A percentile compares a stretch with the other conserved stretches of the same genome.
Conservation (phyloP, 2,329 filamentous ascomycete species). For the Chalaropsis ovoidea region DNA sequence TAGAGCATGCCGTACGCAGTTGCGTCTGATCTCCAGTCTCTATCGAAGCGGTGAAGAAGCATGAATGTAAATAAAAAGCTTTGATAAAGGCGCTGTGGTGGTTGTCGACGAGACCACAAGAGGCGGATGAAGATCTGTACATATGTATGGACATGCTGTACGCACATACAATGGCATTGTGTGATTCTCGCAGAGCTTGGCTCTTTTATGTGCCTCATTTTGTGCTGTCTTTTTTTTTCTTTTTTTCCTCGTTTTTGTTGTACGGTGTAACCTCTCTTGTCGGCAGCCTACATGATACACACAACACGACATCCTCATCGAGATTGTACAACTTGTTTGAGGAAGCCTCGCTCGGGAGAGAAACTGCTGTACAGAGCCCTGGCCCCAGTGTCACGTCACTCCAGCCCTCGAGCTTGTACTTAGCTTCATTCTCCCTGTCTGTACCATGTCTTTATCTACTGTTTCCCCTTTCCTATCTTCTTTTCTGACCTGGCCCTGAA, state of each 20-base stretch:
- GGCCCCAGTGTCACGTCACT: too few species aligned
- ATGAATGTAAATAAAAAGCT: background rate
- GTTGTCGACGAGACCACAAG: background rate
- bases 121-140: background rate
- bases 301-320: background rate
- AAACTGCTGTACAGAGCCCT: background rate
- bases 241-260: background rate
- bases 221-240: background rate
- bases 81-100: background rate
- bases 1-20: background rate
- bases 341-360: background rate
- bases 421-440: background rate
- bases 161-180: background rate
- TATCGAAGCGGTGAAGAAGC: slow-evolving; percentile 3
- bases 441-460: background rate
- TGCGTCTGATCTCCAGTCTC: background rate
- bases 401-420: too few species aligned
- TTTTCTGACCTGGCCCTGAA: background rate
- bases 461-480: background rate
- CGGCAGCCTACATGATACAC: background rate
- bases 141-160: background rate
- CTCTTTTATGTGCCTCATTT: background rate
- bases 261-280: background rate
- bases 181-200: background rate
- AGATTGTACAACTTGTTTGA: background rate